Conservation (phyloP, 495 filamentous ascomycete genomes). For the Talaromyces thailandensis region DNA sequence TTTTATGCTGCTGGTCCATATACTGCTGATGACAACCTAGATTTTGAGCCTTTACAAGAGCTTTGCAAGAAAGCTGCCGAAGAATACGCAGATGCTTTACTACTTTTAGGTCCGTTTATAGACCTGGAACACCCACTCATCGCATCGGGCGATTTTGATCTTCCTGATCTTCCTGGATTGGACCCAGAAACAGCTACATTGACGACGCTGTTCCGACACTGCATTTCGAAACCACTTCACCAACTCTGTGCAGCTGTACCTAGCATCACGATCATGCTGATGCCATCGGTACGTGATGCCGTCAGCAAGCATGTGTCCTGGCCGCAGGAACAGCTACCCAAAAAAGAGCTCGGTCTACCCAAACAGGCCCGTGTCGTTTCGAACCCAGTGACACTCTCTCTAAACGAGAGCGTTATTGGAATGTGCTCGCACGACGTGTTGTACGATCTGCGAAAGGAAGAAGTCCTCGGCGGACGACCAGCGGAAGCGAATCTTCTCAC, state of each 20-base stretch:
- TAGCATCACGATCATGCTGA: slow-evolving; percentile 66
- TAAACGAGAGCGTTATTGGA: slow-evolving; percentile 78
- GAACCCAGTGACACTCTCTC: slow-evolving; percentile 75
- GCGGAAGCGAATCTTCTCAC: slow-evolving; percentile 51
- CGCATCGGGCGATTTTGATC: slow-evolving; percentile 79
- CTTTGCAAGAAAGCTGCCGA: slow-evolving; percentile 70
- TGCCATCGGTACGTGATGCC: slow-evolving; percentile 82
- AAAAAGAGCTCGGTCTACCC: slow-evolving; percentile 64
- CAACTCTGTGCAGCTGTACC: slow-evolving; percentile 59
- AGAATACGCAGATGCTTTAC: slow-evolving; percentile 65
- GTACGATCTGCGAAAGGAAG: slow-evolving; percentile 67
- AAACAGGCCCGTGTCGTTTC: slow-evolving; percentile 68
- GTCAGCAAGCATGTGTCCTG: slow-evolving; percentile 76
- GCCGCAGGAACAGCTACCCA: slow-evolving; percentile 75
- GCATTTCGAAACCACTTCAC: slow-evolving; percentile 59
- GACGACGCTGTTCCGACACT: slow-evolving; percentile 70
- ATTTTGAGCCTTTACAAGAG: slow-evolving; percentile 75
- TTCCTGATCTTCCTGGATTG: slow-evolving; percentile 60
- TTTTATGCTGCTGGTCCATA: slow-evolving; percentile 81
- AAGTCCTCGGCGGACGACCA: slow-evolving; percentile 53
- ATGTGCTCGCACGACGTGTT: slow-evolving; percentile 79
- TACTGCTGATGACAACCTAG: slow-evolving; percentile 81
- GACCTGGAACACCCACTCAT: slow-evolving; percentile 88
- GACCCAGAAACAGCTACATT: slow-evolving; percentile 74
- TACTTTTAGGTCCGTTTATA: slow-evolving; percentile 81